These are phyloP conservation scores for Cucurbita pepo DNA, from an alignment of 306 rosid genomes.

Conservation along the genomic window DNA sequence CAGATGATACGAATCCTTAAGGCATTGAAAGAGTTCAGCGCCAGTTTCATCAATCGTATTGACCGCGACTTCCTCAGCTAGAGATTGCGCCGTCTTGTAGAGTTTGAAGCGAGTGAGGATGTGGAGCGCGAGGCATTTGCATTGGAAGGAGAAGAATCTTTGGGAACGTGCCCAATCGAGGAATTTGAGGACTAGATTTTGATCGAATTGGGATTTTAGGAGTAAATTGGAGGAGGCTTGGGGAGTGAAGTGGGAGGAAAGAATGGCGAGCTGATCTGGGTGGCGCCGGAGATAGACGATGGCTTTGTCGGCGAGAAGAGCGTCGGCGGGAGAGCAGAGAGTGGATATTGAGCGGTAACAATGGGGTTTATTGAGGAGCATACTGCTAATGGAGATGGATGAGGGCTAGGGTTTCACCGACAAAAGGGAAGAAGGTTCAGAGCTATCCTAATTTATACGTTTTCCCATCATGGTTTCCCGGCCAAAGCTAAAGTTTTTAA, in stretches of 20 bases:
- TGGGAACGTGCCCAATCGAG: constrained; percentile 46
- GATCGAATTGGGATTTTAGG: constrained; percentile 48
- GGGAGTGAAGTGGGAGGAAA: constrained; percentile 51
- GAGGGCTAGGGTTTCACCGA: not conserved
- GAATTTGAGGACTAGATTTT: constrained; percentile 34
- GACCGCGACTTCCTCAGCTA: constrained; percentile 44
- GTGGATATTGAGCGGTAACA: constrained; percentile 11
- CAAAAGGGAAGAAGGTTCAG: not conserved
- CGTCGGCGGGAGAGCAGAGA: constrained; percentile 19
- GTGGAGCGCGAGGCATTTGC: constrained; percentile 74
- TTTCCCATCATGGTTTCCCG: no score
- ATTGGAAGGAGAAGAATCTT: constrained; percentile 37
- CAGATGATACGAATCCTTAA: constrained; percentile 32
- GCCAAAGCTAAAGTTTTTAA: no score
- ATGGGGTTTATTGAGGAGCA: constrained; percentile 19
- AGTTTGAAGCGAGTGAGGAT: constrained; percentile 68
- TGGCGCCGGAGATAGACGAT: constrained; percentile 51
- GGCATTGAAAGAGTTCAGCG: constrained; percentile 29
- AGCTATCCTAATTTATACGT: not conserved
- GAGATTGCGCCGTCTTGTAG: constrained; percentile 52
- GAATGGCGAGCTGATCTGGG: constrained; percentile 34
- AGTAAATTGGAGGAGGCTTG: constrained; percentile 61
- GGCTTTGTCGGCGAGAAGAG: constrained; percentile 38
- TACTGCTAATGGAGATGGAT: constrained; percentile 1
- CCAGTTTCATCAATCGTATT: constrained; percentile 23